Percentiles rank a stretch among this genome's conserved stretches.
These are phyloP conservation scores for Adenanthera pavonina DNA, from an alignment of 306 rosid genomes.

Conservation along the genomic window DNA sequence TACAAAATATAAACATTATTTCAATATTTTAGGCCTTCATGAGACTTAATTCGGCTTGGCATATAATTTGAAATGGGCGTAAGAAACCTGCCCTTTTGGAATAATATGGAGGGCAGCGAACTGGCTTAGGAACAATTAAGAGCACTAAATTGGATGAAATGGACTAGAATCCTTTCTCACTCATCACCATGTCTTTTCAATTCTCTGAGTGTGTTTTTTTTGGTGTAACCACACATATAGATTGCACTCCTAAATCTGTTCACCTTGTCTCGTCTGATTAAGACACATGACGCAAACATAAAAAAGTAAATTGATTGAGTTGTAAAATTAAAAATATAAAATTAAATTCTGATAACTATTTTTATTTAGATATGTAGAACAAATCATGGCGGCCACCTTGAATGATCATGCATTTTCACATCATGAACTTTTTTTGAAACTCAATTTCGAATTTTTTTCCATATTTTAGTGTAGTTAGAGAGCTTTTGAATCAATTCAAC, in stretches of 20 bases:
- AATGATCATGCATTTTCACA: too few species aligned
- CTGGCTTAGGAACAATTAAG: neutral
- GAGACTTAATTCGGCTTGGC: neutral
- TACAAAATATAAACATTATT: neutral
- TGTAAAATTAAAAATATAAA: too few species aligned
- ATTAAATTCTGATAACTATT: too few species aligned
- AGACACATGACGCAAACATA: neutral
- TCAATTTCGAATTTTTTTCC: too few species aligned
- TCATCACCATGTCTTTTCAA: neutral
- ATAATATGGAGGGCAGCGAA: neutral
- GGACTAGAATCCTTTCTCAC: neutral
- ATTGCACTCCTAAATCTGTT: neutral
- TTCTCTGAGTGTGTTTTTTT: neutral
- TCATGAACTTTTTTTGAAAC: too few species aligned
- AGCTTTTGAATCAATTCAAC: too few species aligned
- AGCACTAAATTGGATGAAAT: constrained; percentile 3
- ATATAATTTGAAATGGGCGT: neutral
- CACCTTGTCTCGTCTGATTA: neutral
- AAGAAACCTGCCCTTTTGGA: neutral
- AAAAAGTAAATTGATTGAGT: neutral
- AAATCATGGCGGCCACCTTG: too few species aligned
- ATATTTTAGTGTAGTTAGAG: too few species aligned
- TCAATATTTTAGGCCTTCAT: neutral
- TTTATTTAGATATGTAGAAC: too few species aligned
- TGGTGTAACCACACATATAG: neutral